Evolutionary conservation across 129 eudicot genomes (phyloP).

Genomic region (Lactuca sativa): DNA sequence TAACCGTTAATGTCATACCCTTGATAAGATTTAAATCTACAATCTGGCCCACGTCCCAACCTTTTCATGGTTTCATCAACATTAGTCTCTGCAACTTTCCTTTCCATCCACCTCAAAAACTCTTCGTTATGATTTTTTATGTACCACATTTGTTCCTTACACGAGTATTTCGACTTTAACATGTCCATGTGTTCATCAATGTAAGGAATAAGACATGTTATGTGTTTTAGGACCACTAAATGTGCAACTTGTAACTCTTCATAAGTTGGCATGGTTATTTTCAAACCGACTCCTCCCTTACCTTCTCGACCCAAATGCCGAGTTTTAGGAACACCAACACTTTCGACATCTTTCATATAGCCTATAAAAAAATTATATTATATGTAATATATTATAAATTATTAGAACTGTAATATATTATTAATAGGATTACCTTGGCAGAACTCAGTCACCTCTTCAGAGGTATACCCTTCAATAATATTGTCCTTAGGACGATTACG

Average conservation of each 20-base stretch:
- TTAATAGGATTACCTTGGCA: not conserved
- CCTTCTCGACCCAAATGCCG: too few relatives aligned
- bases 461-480: not conserved
- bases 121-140: not conserved
- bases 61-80: not conserved
- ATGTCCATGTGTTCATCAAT: not conserved
- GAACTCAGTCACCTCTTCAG: not conserved
- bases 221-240: not conserved
- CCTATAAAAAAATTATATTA: too few relatives aligned
- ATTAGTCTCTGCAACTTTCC: not conserved
- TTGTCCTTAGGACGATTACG: not conserved
- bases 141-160: not conserved
- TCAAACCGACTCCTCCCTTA: not conserved
- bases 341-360: too few relatives aligned
- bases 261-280: not conserved
- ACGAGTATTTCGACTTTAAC: not conserved
- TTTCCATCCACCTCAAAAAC: not conserved
- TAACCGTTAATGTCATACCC: not conserved
- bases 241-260: not conserved
- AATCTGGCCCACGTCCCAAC: not conserved
- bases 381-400: too few relatives aligned
- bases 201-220: not conserved
- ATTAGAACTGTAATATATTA: too few relatives aligned
- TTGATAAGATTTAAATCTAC: constrained; percentile 1
- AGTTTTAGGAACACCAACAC: too few relatives aligned